phyloP scores from a whole-genome alignment of 305 asterid species.

The Salvia sclarea region DNA sequence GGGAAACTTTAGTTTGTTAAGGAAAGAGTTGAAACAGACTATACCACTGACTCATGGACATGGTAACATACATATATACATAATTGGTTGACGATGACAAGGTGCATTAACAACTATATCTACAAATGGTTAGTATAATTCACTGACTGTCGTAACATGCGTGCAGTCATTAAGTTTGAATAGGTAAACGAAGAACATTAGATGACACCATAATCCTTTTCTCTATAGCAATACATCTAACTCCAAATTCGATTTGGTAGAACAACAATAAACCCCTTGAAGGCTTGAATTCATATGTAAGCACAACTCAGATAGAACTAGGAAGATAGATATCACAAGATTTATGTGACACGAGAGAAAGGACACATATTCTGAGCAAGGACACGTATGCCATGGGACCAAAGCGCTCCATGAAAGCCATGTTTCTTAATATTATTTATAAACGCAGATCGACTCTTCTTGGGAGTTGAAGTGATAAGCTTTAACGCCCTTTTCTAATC shows the following conservation, averaged over 20 bases:
- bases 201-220: not conserved
- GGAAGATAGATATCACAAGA: not conserved
- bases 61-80: not conserved
- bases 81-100: not conserved
- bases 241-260: not conserved
- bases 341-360: not conserved
- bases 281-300: not conserved
- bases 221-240: not conserved
- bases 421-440: not conserved
- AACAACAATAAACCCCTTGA: not conserved
- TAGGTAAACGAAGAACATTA: not conserved
- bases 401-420: not conserved
- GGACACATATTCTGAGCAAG: not conserved
- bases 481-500: not conserved
- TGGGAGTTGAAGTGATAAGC: not conserved
- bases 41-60: not conserved
- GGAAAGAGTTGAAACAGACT: not conserved
- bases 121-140: not conserved
- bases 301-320: conserved; percentile 8
- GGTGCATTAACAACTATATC: not conserved
- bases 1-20: not conserved
- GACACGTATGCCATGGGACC: not conserved
- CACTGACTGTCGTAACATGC: not conserved
- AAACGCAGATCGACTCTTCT: not conserved
- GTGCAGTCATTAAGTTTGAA: conserved; percentile 2